phyloP scores from a whole-genome alignment of 2,329 filamentous ascomycete genomes.

The Xylariales sp. region DNA sequence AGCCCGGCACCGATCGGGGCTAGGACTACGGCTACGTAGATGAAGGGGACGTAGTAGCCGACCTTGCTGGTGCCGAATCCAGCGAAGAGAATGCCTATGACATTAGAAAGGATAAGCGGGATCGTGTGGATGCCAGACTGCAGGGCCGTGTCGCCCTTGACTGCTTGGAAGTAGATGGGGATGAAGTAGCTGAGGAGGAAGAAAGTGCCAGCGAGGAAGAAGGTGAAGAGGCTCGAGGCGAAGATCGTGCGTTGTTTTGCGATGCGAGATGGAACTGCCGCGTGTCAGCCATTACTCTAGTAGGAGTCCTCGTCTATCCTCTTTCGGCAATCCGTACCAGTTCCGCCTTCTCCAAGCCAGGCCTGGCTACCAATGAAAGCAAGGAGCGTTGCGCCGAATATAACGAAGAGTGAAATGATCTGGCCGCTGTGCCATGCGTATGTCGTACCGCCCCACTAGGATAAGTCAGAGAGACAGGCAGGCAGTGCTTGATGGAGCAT shows the following conservation, averaged over 20 bases:
- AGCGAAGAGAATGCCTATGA: conserved; percentile 42
- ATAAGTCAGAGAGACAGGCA: no score
- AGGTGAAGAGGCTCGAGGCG: conserved; percentile 25
- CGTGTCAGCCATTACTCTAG: not conserved
- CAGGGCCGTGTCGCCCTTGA: conserved; percentile 44
- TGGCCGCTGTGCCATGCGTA: conserved; percentile 48
- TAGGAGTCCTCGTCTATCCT: no score
- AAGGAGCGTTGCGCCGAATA: conserved; percentile 48
- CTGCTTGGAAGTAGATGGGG: conserved; percentile 49
- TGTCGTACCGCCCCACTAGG: conserved; percentile 54
- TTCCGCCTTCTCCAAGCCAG: conserved; percentile 33
- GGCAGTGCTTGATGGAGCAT: no score
- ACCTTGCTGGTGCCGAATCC: conserved; percentile 42
- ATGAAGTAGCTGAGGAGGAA: conserved; percentile 50
- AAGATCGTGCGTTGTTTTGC: conserved; percentile 40
- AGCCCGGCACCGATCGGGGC: conserved; percentile 46
- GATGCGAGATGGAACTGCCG: conserved; percentile 41
- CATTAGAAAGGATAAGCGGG: conserved; percentile 46
- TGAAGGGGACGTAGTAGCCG: conserved; percentile 48
- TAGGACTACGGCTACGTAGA: conserved; percentile 39
- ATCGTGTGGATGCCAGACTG: conserved; percentile 50
- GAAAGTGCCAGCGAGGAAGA: conserved; percentile 44
- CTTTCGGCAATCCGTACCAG: no score
- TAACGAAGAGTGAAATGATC: conserved; percentile 51
- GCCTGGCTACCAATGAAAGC: conserved; percentile 47